A percentile compares a stretch with the other conserved stretches of the same genome.
Evolutionary conservation across 331 rosid genomes (phyloP).

Genomic region (Arachis monticola): DNA sequence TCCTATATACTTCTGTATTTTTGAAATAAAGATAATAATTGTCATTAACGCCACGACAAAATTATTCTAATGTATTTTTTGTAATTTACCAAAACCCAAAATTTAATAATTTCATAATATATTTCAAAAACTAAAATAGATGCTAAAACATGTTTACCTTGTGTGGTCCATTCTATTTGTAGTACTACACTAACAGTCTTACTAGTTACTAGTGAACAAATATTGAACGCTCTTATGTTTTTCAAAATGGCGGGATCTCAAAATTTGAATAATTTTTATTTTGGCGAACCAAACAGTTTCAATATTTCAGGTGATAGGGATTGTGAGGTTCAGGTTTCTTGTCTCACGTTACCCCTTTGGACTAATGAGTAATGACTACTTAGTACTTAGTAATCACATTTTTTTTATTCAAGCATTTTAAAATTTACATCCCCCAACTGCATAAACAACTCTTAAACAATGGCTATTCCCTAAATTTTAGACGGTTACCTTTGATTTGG

Average conservation of each 20-base stretch:
- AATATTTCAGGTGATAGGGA: background rate
- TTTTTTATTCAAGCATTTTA: background rate
- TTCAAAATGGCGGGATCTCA: constrained; percentile 23
- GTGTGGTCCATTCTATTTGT: background rate
- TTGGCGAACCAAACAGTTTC: background rate
- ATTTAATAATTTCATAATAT: too few relatives aligned
- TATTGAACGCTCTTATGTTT: background rate
- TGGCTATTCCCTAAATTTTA: background rate
- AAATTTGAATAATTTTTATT: constrained; percentile 4
- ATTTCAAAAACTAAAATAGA: too few relatives aligned
- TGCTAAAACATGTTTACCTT: background rate
- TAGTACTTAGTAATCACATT: background rate
- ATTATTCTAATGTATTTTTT: too few relatives aligned
- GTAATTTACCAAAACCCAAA: too few relatives aligned
- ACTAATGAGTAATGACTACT: too few relatives aligned
- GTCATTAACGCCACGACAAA: too few relatives aligned
- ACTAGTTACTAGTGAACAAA: background rate
- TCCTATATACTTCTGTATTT: too few relatives aligned
- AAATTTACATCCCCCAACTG: background rate
- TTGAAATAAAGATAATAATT: too few relatives aligned
- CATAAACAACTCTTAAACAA: background rate
- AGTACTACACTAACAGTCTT: background rate
- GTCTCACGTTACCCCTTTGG: background rate
- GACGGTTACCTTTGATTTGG: background rate
- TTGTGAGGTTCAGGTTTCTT: background rate